A percentile compares a stretch with the other conserved stretches of the same genome.
phyloP scores from a whole-genome alignment of 352 stramenopile genomes.

The Globisporangium rhizosaccharum region DNA sequence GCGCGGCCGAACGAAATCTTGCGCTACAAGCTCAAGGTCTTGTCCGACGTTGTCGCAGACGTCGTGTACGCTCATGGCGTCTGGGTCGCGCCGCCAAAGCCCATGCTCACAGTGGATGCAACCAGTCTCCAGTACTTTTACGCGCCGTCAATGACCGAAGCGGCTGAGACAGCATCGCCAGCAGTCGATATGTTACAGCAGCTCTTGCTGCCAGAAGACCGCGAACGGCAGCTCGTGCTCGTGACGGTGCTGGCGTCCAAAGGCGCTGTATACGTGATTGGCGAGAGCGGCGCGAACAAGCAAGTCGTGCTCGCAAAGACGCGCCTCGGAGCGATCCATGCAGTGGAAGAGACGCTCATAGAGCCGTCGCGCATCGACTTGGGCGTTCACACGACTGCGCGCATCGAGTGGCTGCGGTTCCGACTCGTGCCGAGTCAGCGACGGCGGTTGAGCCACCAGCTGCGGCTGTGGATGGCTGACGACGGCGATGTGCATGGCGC shows the following conservation, averaged over 20 bases:
- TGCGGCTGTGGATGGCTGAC: slow-evolving; percentile 49
- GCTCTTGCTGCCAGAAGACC: slow-evolving; percentile 33
- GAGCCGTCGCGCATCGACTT: slow-evolving; percentile 62
- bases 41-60: slow-evolving; percentile 39
- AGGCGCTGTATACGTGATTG: slow-evolving; percentile 54
- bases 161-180: not conserved
- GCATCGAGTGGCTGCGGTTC: slow-evolving; percentile 55
- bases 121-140: slow-evolving; percentile 26
- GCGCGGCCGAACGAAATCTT: slow-evolving; percentile 60
- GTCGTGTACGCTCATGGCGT: slow-evolving; percentile 63
- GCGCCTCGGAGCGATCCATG: slow-evolving; percentile 42
- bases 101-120: slow-evolving; percentile 14
- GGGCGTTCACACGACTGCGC: slow-evolving; percentile 27
- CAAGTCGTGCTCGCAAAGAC: slow-evolving; percentile 43
- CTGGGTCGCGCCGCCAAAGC: slow-evolving; percentile 38
- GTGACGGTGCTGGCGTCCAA: slow-evolving; percentile 44
- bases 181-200: slow-evolving; percentile 17
- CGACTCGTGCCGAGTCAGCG: slow-evolving; percentile 46
- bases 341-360: slow-evolving; percentile 64
- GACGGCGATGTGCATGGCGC: not conserved
- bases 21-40: slow-evolving; percentile 74
- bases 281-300: slow-evolving; percentile 25
- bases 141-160: not conserved
- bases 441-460: slow-evolving; percentile 50
- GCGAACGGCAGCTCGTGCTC: slow-evolving; percentile 18